Base-by-base conservation (phyloP, 1,284 basidiomycete genomes). In the Wallemia ichthyophaga region DNA sequence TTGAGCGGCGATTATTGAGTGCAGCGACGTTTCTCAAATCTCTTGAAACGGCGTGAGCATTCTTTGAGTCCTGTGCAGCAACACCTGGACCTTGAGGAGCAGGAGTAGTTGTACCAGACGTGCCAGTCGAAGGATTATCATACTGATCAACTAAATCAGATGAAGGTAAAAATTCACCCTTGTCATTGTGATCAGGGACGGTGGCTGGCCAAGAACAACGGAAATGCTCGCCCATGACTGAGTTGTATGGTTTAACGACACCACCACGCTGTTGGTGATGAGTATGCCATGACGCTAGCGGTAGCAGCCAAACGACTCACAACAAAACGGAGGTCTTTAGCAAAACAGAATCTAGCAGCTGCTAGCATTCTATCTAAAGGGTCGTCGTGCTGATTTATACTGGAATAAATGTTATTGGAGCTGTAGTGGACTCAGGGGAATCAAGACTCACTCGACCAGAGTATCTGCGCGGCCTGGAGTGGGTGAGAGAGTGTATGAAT, bases 241-340 rank as follows among this genome's bases (percentile, higher is more conserved):
- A 88, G 72, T 92, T 91, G 75, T 95, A 96, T 0, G 91, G 88
- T 69, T 96, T 95, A 74, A 85, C 86, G 21, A 94, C 78, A 69
- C 85, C 85, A 54, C 86, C 85, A 61, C 84, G 79, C 83, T 85
- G 64, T 48, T 25, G 15, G 57, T 37, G 26, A 37, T n/a, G 21
- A 31, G 23, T 25, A 32, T 7, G 58, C 59, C 57, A 19, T 21
- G 24, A 53, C 9, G 27, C 32, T 19, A 33, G 25, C 57, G 24
- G 15, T 57, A 33, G 7, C 9, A 48, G 56, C 19, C 26, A 17
- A 57, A 28, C 24, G 24, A 76, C 81, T 67, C 65, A 85, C 83
- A 61, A 94, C 76, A 65, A 88, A 92, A 72, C 92, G 94, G 68
- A 94, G 81, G 67, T 98, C 91, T 70, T 95, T 95, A 58, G 86